A percentile compares a stretch with the other conserved stretches of the same genome.
These are phyloP conservation scores for Candida easanensis DNA, from an alignment of 805 yeast genomes.

Conservation along the genomic window DNA sequence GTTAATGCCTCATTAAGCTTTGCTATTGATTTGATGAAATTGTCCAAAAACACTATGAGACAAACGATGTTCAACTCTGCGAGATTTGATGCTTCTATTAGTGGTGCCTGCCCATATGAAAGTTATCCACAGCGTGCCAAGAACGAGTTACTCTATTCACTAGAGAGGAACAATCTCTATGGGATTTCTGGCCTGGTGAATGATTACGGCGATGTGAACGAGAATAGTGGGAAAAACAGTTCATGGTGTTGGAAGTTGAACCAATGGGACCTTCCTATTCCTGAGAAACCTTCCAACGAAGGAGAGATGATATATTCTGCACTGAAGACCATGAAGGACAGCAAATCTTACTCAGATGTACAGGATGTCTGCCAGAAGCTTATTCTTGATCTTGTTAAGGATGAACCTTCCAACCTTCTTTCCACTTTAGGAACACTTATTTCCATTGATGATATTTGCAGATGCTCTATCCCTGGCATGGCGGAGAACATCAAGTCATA, in stretches of 20 bases:
- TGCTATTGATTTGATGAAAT: conserved; percentile 43
- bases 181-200: conserved; percentile 53
- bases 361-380: conserved; percentile 20
- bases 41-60: conserved; percentile 34
- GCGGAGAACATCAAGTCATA: conserved; percentile 4
- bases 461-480: not conserved
- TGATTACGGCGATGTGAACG: conserved; percentile 17
- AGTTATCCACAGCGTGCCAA: not conserved
- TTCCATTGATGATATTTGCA: conserved; percentile 15
- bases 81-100: conserved; percentile 42
- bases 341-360: conserved; percentile 13
- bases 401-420: not conserved
- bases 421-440: conserved; percentile 12
- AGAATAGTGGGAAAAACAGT: conserved; percentile 33
- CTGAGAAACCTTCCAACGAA: conserved; percentile 34
- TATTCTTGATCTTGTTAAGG: conserved; percentile 1
- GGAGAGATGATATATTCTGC: conserved; percentile 50
- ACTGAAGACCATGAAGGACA: conserved; percentile 45
- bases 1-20: conserved; percentile 49
- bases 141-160: conserved; percentile 33
- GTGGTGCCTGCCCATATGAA: conserved; percentile 1
- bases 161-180: conserved; percentile 50
- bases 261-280: conserved; percentile 70
- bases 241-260: conserved; percentile 76
- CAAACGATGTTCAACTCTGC: conserved; percentile 57